phyloP scores from a whole-genome alignment of 225 moss, liverwort and hornwort species.

The Pseudisothecium myosuroides region DNA sequence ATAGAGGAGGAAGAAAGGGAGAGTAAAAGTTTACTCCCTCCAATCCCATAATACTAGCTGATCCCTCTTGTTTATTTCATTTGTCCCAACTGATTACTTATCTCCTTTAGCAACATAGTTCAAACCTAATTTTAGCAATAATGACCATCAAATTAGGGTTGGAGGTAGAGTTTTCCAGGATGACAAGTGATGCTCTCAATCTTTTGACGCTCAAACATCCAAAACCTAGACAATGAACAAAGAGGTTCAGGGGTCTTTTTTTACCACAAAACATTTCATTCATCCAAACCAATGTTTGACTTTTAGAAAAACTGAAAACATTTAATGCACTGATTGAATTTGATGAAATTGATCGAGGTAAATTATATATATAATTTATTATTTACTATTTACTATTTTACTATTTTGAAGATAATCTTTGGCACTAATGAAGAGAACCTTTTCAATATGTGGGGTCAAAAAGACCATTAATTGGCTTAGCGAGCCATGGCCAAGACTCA shows the following conservation, averaged over 20 bases:
- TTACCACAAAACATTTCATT: background rate
- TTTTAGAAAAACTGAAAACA: background rate
- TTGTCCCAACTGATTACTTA: background rate
- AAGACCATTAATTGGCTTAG: too few relatives aligned
- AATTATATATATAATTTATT: too few relatives aligned
- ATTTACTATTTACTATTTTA: too few relatives aligned
- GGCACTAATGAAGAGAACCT: too few relatives aligned
- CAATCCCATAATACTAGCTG: too few relatives aligned
- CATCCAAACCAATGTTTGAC: background rate
- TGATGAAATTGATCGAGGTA: background rate
- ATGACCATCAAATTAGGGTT: rapidly evolving
- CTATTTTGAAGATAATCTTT: too few relatives aligned
- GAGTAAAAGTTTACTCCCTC: background rate
- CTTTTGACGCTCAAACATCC: rapidly evolving
- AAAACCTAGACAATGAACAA: rapidly evolving
- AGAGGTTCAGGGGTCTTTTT: rapidly evolving
- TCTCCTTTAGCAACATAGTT: background rate
- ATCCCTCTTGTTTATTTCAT: background rate
- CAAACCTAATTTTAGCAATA: rapidly evolving
- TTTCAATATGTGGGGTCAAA: too few relatives aligned
- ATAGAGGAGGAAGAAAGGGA: rapidly evolving
- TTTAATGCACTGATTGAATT: background rate
- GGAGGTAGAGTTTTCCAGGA: rapidly evolving
- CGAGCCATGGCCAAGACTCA: too few relatives aligned
- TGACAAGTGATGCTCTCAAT: rapidly evolving